These are phyloP conservation scores for Ceratobasidium sp. DNA, from an alignment of 1,284 basidiomycete genomes.

Conservation along the genomic window DNA sequence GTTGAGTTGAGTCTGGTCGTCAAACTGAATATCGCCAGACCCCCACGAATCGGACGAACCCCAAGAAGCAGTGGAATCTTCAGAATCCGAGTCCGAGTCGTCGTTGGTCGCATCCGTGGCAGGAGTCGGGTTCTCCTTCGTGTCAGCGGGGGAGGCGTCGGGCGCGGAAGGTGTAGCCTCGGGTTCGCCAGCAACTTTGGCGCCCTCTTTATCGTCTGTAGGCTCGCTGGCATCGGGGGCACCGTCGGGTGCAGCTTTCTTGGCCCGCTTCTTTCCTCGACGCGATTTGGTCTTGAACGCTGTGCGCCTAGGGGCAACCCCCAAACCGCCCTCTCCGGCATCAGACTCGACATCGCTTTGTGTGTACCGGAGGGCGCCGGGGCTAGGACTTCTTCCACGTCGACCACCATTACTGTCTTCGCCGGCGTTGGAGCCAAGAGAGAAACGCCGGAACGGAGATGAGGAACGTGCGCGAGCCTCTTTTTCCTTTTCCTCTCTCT, in stretches of 20 bases:
- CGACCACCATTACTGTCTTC: conserved; percentile 10
- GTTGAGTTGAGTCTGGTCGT: conserved; percentile 78
- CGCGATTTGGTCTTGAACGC: conserved; percentile 54
- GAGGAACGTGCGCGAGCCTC: conserved; percentile 41
- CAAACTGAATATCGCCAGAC: conserved; percentile 72
- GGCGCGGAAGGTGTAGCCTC: conserved; percentile 25
- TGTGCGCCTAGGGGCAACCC: conserved; percentile 57
- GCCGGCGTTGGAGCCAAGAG: conserved; percentile 36
- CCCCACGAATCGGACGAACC: conserved; percentile 52
- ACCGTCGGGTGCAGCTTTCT: conserved; percentile 56
- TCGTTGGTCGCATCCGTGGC: conserved; percentile 50
- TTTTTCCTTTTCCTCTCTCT: conserved; percentile 37
- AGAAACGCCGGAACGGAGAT: conserved; percentile 45
- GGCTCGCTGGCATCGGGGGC: conserved; percentile 60
- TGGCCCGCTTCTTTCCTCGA: conserved; percentile 47
- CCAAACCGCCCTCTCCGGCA: conserved; percentile 59
- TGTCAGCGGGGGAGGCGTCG: conserved; percentile 46
- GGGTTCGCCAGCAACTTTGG: conserved; percentile 50
- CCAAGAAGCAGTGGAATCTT: conserved; percentile 30
- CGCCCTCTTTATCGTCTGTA: conserved; percentile 56
- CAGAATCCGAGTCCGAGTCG: conserved; percentile 48
- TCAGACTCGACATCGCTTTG: conserved; percentile 76
- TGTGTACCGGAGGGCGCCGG: conserved; percentile 74
- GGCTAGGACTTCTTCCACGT: conserved; percentile 60
- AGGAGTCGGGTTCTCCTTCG: conserved; percentile 34